These are phyloP conservation scores for Nakazawaea sp. DNA, from an alignment of 805 yeast species.

Conservation along the genomic window DNA sequence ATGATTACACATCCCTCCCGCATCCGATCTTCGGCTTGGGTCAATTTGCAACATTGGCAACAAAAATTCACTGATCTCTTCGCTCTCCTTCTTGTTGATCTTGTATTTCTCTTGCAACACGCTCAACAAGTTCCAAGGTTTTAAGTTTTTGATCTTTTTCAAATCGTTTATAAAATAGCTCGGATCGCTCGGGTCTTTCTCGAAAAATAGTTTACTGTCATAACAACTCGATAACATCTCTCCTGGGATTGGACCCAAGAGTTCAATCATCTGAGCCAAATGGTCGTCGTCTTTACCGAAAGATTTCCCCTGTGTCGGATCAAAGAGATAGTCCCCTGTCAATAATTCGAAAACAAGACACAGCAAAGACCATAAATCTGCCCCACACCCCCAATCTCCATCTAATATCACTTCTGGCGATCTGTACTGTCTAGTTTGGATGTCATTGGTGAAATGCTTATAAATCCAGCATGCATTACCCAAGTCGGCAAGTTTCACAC, in stretches of 20 bases:
- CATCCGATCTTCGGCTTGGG: constrained; percentile 84
- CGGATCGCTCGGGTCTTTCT: constrained; percentile 3
- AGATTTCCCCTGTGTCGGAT: constrained; percentile 45
- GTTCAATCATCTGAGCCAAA: constrained; percentile 54
- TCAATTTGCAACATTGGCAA: constrained; percentile 76
- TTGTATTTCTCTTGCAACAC: constrained; percentile 86
- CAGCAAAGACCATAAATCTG: constrained; percentile 56
- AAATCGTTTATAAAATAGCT: constrained; percentile 21
- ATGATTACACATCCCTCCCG: constrained; percentile 91
- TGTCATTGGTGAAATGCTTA: constrained; percentile 60
- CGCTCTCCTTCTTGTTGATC: constrained; percentile 59
- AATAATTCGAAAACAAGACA: constrained; percentile 53
- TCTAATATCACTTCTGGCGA: constrained; percentile 70
- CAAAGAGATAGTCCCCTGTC: constrained; percentile 57
- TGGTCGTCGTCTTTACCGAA: constrained; percentile 55
- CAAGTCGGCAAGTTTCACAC: constrained; percentile 59
- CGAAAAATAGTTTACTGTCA: constrained; percentile 41
- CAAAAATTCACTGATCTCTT: constrained; percentile 68
- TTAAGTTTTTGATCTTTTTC: constrained; percentile 71
- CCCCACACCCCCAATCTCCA: constrained; percentile 54
- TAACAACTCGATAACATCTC: constrained; percentile 54
- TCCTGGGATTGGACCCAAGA: constrained; percentile 34
- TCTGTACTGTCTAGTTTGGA: constrained; percentile 89
- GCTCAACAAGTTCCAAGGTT: constrained; percentile 82
- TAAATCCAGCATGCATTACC: constrained; percentile 65